phyloP scores from a whole-genome alignment of 1,284 basidiomycete genomes.

The Apiotrichum gracile region DNA sequence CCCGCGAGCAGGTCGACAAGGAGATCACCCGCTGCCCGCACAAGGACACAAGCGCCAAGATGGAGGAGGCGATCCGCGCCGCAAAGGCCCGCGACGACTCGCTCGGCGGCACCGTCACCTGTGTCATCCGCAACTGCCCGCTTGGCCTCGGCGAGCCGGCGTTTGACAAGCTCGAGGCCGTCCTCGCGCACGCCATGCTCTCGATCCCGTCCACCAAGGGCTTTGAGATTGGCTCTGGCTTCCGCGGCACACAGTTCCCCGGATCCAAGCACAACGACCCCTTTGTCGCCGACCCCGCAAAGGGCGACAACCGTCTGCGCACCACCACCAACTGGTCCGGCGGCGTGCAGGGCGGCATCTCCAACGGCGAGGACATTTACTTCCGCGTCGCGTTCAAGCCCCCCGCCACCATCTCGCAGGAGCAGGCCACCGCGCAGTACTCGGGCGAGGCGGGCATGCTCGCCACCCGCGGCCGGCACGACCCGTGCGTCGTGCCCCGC shows the following conservation, averaged over 20 bases:
- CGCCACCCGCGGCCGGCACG: conserved; percentile 87
- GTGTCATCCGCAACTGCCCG: conserved; percentile 86
- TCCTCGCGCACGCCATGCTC: conserved; percentile 95
- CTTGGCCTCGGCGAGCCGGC: conserved; percentile 92
- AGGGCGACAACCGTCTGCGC: conserved; percentile 54
- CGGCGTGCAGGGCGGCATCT: conserved; percentile 95
- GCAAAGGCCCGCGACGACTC: conserved; percentile 89
- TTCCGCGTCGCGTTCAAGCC: conserved; percentile 98
- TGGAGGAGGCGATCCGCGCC: conserved; percentile 88
- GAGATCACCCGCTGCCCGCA: conserved; percentile 89
- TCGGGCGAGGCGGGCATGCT: conserved; percentile 81
- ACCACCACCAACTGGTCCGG: conserved; percentile 95
- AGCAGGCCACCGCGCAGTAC: conserved; percentile 86
- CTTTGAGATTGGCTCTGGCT: conserved; percentile 96
- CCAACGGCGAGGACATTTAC: conserved; percentile 96
- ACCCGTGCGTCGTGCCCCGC: conserved; percentile 93
- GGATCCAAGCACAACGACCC: conserved; percentile 92
- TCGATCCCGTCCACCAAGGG: conserved; percentile 98
- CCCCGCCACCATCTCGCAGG: conserved; percentile 93
- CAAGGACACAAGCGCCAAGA: conserved; percentile 73
- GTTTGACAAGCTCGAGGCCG: conserved; percentile 98
- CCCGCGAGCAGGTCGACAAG: conserved; percentile 82
- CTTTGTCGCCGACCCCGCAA: conserved; percentile 64
- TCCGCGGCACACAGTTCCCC: conserved; percentile 90
- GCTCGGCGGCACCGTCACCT: conserved; percentile 95